phyloP scores from a whole-genome alignment of 164 flowering plant species.

The Tetrastigma voinierianum region DNA sequence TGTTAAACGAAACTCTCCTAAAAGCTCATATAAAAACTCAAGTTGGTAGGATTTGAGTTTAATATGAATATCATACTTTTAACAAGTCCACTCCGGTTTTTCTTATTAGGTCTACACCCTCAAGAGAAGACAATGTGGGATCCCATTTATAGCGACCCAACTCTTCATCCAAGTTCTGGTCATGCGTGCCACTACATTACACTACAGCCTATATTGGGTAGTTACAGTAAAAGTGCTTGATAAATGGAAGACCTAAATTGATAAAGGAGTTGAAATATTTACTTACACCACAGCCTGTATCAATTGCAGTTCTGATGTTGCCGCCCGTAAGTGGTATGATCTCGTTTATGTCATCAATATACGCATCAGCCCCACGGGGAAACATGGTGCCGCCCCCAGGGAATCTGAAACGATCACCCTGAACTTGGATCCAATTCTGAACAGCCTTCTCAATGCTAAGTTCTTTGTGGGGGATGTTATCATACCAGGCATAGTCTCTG shows the following conservation, averaged over 20 bases:
- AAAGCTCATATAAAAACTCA: too few relatives aligned
- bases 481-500: conserved; percentile 92
- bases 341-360: conserved; percentile 76
- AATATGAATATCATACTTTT: too few relatives aligned
- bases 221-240: too few relatives aligned
- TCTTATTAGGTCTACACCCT: too few relatives aligned
- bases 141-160: too few relatives aligned
- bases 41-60: too few relatives aligned
- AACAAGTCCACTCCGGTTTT: too few relatives aligned
- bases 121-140: too few relatives aligned
- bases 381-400: conserved; percentile 99
- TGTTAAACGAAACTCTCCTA: too few relatives aligned
- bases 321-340: conserved; percentile 81
- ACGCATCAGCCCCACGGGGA: conserved; percentile 93
- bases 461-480: conserved; percentile 89
- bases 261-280: not conserved
- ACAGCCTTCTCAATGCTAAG: conserved; percentile 94
- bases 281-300: conserved; percentile 96
- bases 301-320: conserved; percentile 81
- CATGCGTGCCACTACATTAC: too few relatives aligned
- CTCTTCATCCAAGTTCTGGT: too few relatives aligned
- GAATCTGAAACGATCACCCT: conserved; percentile 84
- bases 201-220: too few relatives aligned
- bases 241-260: not conserved
- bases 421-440: conserved; percentile 97